Evolutionary conservation across 179 eudicot genomes (phyloP), one percentile per base, ranked within the genome.

Genomic region (Heliamphora pulchella): DNA sequence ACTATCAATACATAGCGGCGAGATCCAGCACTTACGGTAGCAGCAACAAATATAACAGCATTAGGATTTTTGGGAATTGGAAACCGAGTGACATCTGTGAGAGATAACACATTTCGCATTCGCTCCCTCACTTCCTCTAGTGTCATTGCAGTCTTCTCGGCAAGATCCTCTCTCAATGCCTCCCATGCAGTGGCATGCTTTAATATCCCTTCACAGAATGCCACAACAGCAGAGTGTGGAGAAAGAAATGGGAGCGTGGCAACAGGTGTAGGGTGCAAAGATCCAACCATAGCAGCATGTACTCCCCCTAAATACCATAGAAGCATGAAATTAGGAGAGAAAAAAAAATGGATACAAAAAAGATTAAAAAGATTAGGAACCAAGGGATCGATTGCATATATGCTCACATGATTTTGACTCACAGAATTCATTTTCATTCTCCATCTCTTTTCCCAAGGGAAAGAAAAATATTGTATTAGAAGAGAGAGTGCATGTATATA

Each of bases 141-240:
- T 18, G 96, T 96, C 92, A 91, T 76, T 69, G 85, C 82, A 83
- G 85, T 88, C 72, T 91, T 75, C 75, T 91, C 80, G 48, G 85
- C 84, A 51, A 93, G 94, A 75, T 96, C 99, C n/a, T 89, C 88
- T 85, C 97, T 87, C 65, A 96, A 83, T 63, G 94, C 98, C 51
- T 94, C 99, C 99, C 99, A 96, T 15, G 98, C 98, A 79, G 98
- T 95, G 62, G 89, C 98, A 81, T 95, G 89, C 91, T 93, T 89
- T 70, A 95, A 77, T 77, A 95, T 88, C 66, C 98, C 98, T 87
- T 95, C 98, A 80, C 98, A 95, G 75, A 95, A 95, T 68, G 98
- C 98, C 79, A 95, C 97, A 78, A 91, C 97, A 46, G 98, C 98
- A 53, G 98, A 95, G 85, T 93, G 97, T 51, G 98, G 98, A 66